These are phyloP conservation scores for Arachis hypogaea DNA, from an alignment of 306 rosid genomes.

Conservation along the genomic window DNA sequence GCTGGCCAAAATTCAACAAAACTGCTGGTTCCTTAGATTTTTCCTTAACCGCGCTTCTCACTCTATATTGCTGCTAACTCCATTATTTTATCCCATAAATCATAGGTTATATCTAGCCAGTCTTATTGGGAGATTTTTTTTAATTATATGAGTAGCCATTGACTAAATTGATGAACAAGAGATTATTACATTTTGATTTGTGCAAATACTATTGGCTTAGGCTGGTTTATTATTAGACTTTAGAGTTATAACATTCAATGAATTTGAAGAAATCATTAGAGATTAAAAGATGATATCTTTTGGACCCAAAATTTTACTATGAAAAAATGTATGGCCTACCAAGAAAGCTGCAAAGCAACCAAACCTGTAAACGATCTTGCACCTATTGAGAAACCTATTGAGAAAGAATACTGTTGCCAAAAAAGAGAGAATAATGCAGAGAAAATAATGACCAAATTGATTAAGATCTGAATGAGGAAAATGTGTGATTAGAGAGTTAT, in stretches of 20 bases:
- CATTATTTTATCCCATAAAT: neutral
- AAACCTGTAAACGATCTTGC: too few species aligned
- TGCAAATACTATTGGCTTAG: neutral
- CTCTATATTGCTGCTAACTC: neutral
- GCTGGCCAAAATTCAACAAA: too few species aligned
- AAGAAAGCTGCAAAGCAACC: conserved; percentile 27
- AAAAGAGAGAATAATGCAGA: too few species aligned
- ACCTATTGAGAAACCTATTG: too few species aligned
- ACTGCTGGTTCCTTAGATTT: too few species aligned
- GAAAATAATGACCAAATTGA: too few species aligned
- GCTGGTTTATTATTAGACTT: neutral
- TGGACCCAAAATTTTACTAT: neutral
- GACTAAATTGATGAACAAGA: neutral
- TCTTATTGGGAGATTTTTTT: neutral
- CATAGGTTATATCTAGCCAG: neutral
- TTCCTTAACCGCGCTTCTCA: too few species aligned
- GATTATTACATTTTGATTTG: neutral
- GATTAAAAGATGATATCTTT: neutral
- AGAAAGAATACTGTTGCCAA: too few species aligned
- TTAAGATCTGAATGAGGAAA: too few species aligned
- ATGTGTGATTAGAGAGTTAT: too few species aligned
- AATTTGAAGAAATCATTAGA: neutral
- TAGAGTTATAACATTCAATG: neutral
- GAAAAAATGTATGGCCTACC: conserved; percentile 31
- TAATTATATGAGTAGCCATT: neutral